Conservation (phyloP, 2,329 filamentous ascomycete genomes). For the Ophiosphaerella narmari region DNA sequence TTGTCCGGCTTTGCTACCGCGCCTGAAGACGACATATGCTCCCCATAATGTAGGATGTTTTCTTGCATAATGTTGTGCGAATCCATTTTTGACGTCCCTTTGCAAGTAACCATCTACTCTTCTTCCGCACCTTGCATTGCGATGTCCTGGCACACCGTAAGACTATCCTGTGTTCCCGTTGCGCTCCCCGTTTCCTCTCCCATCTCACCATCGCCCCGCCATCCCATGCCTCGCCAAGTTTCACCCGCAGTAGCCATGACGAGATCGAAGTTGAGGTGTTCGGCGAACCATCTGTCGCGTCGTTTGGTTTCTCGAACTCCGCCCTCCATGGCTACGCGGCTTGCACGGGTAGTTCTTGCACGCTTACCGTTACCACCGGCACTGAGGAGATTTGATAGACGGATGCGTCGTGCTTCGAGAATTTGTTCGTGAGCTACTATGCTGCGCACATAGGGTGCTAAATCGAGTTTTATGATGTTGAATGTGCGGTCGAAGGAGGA, state of each 20-base stretch:
- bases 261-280: constrained; percentile 61
- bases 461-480: constrained; percentile 69
- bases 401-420: constrained; percentile 69
- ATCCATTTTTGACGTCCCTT: background rate
- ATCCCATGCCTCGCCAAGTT: constrained; percentile 46
- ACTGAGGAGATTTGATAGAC: constrained; percentile 65
- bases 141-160: constrained; percentile 6
- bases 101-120: background rate
- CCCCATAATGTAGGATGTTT: background rate
- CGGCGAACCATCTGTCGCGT: constrained; percentile 73
- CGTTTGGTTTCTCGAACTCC: constrained; percentile 69
- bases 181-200: constrained; percentile 7
- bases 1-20: background rate
- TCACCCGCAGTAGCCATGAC: constrained; percentile 66
- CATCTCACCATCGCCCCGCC: constrained; percentile 9
- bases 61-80: background rate
- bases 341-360: constrained; percentile 72
- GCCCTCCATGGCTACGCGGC: constrained; percentile 77
- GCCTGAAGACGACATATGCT: background rate
- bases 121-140: background rate
- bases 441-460: constrained; percentile 86
- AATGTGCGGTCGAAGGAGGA: constrained; percentile 79
- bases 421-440: constrained; percentile 78
- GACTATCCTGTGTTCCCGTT: constrained; percentile 12
- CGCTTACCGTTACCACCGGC: constrained; percentile 63